These are phyloP conservation scores for Yamadazyma trypodendri DNA, from an alignment of 1,139 yeast species.

Conservation along the genomic window DNA sequence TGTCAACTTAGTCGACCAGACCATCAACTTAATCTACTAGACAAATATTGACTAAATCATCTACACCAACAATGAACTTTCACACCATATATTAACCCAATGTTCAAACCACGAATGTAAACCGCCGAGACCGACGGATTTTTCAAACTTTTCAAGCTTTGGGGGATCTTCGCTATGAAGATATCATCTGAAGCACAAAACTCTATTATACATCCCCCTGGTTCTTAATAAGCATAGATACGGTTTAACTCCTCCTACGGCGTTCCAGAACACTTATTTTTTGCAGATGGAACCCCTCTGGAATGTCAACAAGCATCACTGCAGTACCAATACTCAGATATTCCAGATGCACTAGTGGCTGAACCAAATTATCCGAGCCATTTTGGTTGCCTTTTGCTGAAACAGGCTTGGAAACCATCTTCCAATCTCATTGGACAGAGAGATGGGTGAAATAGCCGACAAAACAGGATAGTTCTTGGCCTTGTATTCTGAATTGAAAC, in stretches of 20 bases:
- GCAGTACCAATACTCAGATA: background rate
- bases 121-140: too few relatives aligned
- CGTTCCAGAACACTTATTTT: background rate
- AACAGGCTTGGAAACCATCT: background rate
- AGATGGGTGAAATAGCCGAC: too few relatives aligned
- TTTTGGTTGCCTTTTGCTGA: background rate
- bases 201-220: too few relatives aligned
- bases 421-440: too few relatives aligned
- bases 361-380: background rate
- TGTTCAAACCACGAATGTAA: too few relatives aligned
- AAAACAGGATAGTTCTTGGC: background rate
- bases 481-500: background rate
- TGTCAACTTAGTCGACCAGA: too few relatives aligned
- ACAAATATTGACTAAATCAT: too few relatives aligned
- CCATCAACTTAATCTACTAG: too few relatives aligned
- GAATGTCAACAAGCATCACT: background rate
- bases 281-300: background rate
- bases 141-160: background rate
- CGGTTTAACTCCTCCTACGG: background rate
- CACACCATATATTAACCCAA: too few relatives aligned
- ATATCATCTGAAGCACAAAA: too few relatives aligned
- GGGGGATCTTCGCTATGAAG: background rate
- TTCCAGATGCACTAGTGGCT: background rate
- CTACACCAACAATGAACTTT: too few relatives aligned
- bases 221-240: too few relatives aligned